Percentiles rank a stretch among this genome's conserved stretches.
Evolutionary conservation across 2,329 filamentous ascomycete genomes (phyloP).

Genomic region (Epicoccum nigrum): DNA sequence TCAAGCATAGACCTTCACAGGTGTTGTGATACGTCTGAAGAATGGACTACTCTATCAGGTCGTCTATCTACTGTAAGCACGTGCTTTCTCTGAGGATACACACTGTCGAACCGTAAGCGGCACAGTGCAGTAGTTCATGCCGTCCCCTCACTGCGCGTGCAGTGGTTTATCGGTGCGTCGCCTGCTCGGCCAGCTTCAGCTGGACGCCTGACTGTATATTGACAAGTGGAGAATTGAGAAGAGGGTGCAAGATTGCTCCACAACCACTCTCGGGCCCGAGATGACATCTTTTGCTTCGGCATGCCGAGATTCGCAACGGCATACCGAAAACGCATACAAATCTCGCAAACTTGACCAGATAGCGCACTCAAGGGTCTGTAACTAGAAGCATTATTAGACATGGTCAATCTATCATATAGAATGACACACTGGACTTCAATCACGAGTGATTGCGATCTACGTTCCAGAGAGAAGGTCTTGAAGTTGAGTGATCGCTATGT

Average conservation of each 20-base stretch:
- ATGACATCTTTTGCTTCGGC: neutral
- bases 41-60: neutral
- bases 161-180: constrained; percentile 1
- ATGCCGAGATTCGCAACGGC: neutral
- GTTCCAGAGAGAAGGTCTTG: too few species aligned
- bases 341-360: neutral
- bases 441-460: too few species aligned
- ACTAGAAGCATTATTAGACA: too few species aligned
- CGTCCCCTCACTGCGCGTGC: neutral
- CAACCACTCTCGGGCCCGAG: neutral
- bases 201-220: constrained; percentile 2
- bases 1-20: too few species aligned
- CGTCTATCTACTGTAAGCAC: neutral
- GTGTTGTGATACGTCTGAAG: too few species aligned
- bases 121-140: constrained; percentile 9
- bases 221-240: constrained; percentile 1
- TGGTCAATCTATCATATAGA: too few species aligned
- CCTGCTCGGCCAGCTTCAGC: constrained; percentile 3
- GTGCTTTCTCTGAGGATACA: neutral
- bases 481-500: too few species aligned
- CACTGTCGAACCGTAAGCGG: constrained; percentile 1
- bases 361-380: neutral
- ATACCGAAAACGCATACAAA: neutral
- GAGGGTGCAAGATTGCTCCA: constrained; percentile 2
- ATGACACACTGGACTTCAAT: too few species aligned